Percentiles rank a stretch among this genome's conserved stretches.
These are phyloP conservation scores for Blastobotrys malaysiensis DNA, from an alignment of 1,139 yeast species.

Conservation along the genomic window DNA sequence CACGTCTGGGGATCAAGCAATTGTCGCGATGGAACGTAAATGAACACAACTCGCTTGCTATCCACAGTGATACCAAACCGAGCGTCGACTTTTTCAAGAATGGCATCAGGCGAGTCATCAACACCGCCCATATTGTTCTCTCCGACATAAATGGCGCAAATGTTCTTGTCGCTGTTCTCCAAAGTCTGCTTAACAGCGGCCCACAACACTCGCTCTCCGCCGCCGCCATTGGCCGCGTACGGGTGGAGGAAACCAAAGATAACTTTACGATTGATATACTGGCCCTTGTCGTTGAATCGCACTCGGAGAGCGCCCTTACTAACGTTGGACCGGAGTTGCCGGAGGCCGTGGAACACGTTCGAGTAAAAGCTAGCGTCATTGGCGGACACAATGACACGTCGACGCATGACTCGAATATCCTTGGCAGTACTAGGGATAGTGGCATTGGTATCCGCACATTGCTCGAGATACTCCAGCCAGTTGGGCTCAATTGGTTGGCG, in stretches of 20 bases:
- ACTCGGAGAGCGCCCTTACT: constrained; percentile 15
- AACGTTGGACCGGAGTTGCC: background rate
- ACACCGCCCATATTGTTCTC: constrained; percentile 32
- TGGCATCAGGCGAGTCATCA: constrained; percentile 43
- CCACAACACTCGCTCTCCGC: constrained; percentile 97
- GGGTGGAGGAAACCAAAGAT: constrained; percentile 93
- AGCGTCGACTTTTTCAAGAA: constrained; percentile 51
- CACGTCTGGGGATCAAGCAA: constrained; percentile 68
- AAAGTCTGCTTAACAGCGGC: constrained; percentile 79
- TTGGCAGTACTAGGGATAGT: constrained; percentile 23
- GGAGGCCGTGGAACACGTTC: background rate
- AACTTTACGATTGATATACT: constrained; percentile 33
- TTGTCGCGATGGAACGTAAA: constrained; percentile 58
- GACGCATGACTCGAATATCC: constrained; percentile 40
- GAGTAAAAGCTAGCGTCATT: constrained; percentile 33
- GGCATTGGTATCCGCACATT: constrained; percentile 27
- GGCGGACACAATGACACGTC: constrained; percentile 51
- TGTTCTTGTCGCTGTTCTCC: constrained; percentile 42
- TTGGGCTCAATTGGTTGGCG: constrained; percentile 4
- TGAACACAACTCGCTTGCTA: constrained; percentile 55
- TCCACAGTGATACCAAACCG: constrained; percentile 64
- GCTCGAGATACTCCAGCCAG: constrained; percentile 26
- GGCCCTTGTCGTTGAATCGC: constrained; percentile 18
- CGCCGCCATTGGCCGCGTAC: constrained; percentile 93
- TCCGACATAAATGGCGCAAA: constrained; percentile 77